These are phyloP conservation scores for Bidens hawaiensis DNA, from an alignment of 140 eudicot species.

Conservation along the genomic window DNA sequence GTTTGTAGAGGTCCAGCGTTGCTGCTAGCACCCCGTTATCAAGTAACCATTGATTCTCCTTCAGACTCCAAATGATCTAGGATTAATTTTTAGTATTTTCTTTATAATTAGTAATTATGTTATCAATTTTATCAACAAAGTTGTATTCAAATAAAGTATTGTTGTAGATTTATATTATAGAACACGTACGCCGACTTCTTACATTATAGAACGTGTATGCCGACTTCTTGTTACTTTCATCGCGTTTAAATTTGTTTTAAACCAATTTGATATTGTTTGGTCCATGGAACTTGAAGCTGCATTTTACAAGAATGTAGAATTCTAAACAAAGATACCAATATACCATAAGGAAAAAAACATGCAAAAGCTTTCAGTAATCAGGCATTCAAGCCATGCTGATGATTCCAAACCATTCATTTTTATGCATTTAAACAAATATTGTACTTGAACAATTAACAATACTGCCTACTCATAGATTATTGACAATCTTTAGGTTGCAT, in stretches of 20 bases:
- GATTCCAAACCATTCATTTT: slow-evolving; percentile 1
- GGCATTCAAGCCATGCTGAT: neutral
- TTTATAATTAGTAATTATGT: too few relatives aligned
- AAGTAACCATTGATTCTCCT: too few relatives aligned
- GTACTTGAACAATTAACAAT: slow-evolving; percentile 7
- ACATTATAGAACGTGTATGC: neutral
- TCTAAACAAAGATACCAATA: neutral
- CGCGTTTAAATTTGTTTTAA: neutral
- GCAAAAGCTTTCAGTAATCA: slow-evolving; percentile 4
- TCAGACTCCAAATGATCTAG: too few relatives aligned
- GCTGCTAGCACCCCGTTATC: too few relatives aligned
- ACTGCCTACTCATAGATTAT: slow-evolving; percentile 18
- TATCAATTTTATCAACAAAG: too few relatives aligned
- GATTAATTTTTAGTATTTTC: too few relatives aligned
- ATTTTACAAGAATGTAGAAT: neutral
- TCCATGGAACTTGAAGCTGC: slow-evolving; percentile 1
- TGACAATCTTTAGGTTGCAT: slow-evolving; percentile 22
- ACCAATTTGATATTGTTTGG: neutral
- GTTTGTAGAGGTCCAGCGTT: too few relatives aligned
- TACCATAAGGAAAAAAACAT: neutral
- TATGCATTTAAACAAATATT: slow-evolving; percentile 12
- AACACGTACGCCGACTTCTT: too few relatives aligned
- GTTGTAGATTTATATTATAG: too few relatives aligned
- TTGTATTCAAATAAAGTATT: too few relatives aligned
- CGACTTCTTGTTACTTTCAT: neutral